phyloP scores from a whole-genome alignment of 2,329 filamentous ascomycete genomes.

The Hypoxylon sp. region DNA sequence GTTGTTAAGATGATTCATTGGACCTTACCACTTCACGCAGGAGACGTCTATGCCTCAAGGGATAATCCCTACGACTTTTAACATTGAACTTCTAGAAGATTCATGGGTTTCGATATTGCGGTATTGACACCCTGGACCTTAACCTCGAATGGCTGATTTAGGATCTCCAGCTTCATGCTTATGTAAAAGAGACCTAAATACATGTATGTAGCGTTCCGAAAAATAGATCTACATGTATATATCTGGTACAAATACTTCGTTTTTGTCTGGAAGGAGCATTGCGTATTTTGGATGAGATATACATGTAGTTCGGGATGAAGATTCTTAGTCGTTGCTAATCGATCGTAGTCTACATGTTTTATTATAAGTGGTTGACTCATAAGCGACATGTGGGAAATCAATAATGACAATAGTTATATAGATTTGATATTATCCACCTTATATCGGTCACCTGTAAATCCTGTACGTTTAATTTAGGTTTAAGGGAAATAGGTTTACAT shows the following conservation, averaged over 20 bases:
- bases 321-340: not conserved
- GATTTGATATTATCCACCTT: not conserved
- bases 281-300: no score
- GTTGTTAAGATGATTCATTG: not conserved
- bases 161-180: not conserved
- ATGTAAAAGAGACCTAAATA: constrained; percentile 3
- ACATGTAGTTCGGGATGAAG: no score
- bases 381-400: not conserved
- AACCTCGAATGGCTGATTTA: not conserved
- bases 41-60: not conserved
- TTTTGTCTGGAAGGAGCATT: no score
- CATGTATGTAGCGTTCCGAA: constrained; percentile 10
- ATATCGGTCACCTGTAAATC: constrained; percentile 4
- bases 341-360: not conserved
- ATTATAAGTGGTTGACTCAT: not conserved
- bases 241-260: not conserved
- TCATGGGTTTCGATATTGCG: not conserved
- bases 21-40: not conserved
- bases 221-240: constrained; percentile 7
- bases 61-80: not conserved
- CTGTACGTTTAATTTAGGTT: not conserved
- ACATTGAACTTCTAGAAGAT: not conserved
- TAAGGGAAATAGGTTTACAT: not conserved
- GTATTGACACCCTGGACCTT: not conserved
- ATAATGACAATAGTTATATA: not conserved